phyloP scores from a whole-genome alignment of 2,329 filamentous ascomycete genomes.

The Emergomyces pasteurianus region DNA sequence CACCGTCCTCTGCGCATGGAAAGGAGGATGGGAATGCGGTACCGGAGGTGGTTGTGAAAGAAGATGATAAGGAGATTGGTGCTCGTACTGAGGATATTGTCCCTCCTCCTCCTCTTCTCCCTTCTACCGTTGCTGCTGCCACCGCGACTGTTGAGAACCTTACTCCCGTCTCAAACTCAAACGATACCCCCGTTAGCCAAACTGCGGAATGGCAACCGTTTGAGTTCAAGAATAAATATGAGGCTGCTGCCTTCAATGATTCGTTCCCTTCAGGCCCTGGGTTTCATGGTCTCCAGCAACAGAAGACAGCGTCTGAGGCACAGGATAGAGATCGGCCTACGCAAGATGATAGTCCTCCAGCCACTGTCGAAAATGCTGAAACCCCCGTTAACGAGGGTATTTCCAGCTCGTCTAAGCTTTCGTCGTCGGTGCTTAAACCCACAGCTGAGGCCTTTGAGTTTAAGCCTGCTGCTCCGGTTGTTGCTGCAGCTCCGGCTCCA shows the following conservation, averaged over 20 bases:
- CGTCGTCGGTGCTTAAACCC: constrained; percentile 5
- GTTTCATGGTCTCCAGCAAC: constrained; percentile 3
- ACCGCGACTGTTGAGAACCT: not conserved
- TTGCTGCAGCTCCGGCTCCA: constrained; percentile 1
- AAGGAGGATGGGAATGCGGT: not conserved
- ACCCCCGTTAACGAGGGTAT: not conserved
- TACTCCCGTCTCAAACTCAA: not conserved
- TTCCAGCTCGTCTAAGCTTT: not conserved
- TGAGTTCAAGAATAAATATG: constrained; percentile 42
- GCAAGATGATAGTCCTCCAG: not conserved
- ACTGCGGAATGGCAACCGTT: constrained; percentile 47
- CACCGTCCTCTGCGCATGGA: not conserved
- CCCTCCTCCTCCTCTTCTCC: constrained; percentile 17
- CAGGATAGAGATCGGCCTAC: not conserved
- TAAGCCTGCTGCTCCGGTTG: constrained; percentile 20
- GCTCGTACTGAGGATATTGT: constrained; percentile 21
- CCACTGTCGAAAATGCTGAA: not conserved
- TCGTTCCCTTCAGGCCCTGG: constrained; percentile 34
- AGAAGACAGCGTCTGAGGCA: not conserved
- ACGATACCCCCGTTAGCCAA: constrained; percentile 23
- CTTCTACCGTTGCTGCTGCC: constrained; percentile 13
- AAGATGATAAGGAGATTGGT: not conserved
- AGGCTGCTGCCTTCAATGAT: constrained; percentile 39
- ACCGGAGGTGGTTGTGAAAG: not conserved
- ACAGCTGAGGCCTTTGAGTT: constrained; percentile 54